Evolutionary conservation across 768 basidiomycete genomes (phyloP).

Genomic region (Suillus americanus): DNA sequence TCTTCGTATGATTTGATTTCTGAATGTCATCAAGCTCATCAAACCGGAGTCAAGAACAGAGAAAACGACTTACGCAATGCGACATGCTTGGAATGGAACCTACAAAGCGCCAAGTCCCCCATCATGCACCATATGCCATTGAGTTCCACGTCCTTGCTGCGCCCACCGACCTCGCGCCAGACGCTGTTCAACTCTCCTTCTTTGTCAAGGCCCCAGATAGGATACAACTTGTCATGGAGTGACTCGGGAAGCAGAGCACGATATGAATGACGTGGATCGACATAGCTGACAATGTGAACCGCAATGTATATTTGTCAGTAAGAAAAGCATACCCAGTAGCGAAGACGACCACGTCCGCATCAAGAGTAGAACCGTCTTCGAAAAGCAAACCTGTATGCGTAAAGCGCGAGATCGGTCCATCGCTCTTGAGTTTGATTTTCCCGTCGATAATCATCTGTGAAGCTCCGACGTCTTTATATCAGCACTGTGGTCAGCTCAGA

Average conservation of each 20-base stretch:
- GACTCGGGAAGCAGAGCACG: slow-evolving; percentile 20
- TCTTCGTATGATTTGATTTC: slow-evolving; percentile 73
- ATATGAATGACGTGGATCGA: slow-evolving; percentile 18
- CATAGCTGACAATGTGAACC: slow-evolving; percentile 16
- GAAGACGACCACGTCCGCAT: slow-evolving; percentile 49
- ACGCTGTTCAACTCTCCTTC: slow-evolving; percentile 29
- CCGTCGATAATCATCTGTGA: slow-evolving; percentile 43
- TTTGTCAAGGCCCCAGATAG: slow-evolving; percentile 30
- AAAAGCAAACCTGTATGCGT: slow-evolving; percentile 40
- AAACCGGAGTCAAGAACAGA: neutral
- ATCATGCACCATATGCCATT: slow-evolving; percentile 54
- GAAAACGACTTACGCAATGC: slow-evolving; percentile 53
- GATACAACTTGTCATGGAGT: slow-evolving; percentile 16
- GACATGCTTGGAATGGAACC: slow-evolving; percentile 68
- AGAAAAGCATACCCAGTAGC: slow-evolving; percentile 46
- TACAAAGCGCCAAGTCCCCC: slow-evolving; percentile 60
- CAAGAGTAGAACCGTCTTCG: slow-evolving; percentile 40
- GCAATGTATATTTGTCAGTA: neutral
- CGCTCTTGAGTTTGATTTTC: slow-evolving; percentile 48
- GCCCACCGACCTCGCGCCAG: slow-evolving; percentile 51
- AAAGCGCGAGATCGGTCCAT: slow-evolving; percentile 41
- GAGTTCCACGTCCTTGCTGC: slow-evolving; percentile 13
- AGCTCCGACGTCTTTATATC: slow-evolving; percentile 36
- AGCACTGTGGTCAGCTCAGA: neutral
- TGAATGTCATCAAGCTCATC: slow-evolving; percentile 21